These are phyloP conservation scores for Tulasnella sp. DNA, from an alignment of 768 basidiomycete genomes.

Conservation along the genomic window DNA sequence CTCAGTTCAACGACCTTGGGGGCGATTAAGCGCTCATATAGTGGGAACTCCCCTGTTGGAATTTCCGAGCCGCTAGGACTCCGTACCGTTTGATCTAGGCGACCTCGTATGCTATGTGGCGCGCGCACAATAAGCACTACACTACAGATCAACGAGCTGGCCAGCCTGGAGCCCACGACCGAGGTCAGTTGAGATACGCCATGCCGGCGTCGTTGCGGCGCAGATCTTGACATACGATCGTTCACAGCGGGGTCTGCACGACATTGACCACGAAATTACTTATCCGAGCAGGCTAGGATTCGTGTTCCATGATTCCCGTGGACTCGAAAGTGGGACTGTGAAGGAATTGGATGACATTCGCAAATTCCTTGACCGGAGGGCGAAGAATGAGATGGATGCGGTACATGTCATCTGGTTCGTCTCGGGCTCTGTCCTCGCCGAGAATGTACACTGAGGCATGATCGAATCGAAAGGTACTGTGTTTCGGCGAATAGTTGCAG, in stretches of 20 bases:
- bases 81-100: no score
- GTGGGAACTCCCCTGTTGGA: no score
- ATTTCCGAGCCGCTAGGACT: no score
- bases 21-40: no score
- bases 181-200: no score
- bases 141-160: no score
- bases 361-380: background rate
- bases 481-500: background rate
- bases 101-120: background rate
- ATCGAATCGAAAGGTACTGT: background rate
- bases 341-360: background rate
- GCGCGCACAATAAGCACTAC: background rate
- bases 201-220: no score
- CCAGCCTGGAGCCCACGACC: no score
- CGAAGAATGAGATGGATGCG: background rate
- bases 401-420: background rate
- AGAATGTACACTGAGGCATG: no score
- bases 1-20: no score
- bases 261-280: slow-evolving; percentile 22
- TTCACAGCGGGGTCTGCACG: slow-evolving; percentile 22
- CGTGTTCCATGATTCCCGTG: slow-evolving; percentile 26
- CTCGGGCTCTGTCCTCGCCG: background rate
- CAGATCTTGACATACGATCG: no score
- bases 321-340: slow-evolving; percentile 23
- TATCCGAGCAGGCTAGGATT: slow-evolving; percentile 24